These are phyloP conservation scores for Salvia miltiorrhiza DNA, from an alignment of 257 asterid species.

Conservation along the genomic window DNA sequence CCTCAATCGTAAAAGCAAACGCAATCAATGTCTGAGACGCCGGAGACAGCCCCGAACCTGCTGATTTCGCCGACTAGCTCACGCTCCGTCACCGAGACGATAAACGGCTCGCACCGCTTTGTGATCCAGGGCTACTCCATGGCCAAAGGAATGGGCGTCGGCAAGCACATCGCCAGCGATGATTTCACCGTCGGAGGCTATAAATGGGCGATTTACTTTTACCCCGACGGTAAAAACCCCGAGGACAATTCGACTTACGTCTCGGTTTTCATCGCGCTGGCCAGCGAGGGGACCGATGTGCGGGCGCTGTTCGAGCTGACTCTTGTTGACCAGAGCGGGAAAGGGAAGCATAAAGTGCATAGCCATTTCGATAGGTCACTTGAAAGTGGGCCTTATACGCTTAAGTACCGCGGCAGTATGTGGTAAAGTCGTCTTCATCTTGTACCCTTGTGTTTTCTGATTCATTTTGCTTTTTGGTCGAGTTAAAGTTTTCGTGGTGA, in stretches of 20 bases:
- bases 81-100: constrained; percentile 64
- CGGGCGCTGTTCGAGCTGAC: constrained; percentile 86
- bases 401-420: constrained; percentile 79
- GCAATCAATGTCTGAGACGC: constrained; percentile 32
- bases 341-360: constrained; percentile 83
- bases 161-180: constrained; percentile 78
- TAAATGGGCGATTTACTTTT: constrained; percentile 85
- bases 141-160: constrained; percentile 82
- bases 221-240: constrained; percentile 77
- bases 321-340: constrained; percentile 85
- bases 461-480: not conserved
- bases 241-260: constrained; percentile 76
- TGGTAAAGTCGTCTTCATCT: constrained; percentile 43
- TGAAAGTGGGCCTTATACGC: constrained; percentile 82
- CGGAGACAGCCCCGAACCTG: constrained; percentile 24
- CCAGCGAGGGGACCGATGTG: constrained; percentile 83
- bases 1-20: not conserved
- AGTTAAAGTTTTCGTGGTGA: not conserved
- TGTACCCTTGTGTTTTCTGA: constrained; percentile 1
- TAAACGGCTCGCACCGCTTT: constrained; percentile 73
- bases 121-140: constrained; percentile 77
- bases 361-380: constrained; percentile 88
- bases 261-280: constrained; percentile 74
- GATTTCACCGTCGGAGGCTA: constrained; percentile 76
- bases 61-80: constrained; percentile 61